Evolutionary conservation across 805 yeast species (phyloP), one percentile per base, ranked within the genome.

Genomic region (Cyberlindnera euphorbiae): DNA sequence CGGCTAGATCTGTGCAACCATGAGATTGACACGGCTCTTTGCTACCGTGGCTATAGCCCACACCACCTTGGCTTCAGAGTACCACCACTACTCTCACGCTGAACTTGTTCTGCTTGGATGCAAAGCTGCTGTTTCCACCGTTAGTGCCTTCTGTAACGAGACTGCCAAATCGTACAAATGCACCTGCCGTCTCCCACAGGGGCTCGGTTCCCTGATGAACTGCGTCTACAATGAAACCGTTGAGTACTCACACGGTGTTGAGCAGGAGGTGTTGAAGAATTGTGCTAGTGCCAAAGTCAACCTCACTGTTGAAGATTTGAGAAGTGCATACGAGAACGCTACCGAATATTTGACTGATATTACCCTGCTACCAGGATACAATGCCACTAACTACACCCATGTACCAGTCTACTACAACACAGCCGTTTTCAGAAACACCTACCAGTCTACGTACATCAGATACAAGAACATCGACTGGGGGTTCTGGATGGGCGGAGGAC

Each of bases 401-500:
- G 50, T 49, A 35, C 77, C 77, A 11, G 64, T 66, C 12, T 41
- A 51, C 26, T 47, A 62, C 31, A 38, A 49, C 11, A 44, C 60
- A 26, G 49, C 50, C 29, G 30, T 32, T 6, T 63, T 61, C 43
- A 13, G 29, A 2, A 45, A 48, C 12, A 49, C 53, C 13, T 59
- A 49, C 39, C 17, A 24, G 3, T 51, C 65, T 8, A 44, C 47
- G 27, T 41, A 45, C 16, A 38, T 44, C 24, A 59, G 71, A 50
- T 64, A 41, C 32, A 50, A 55, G 12, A 68, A 66, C 40, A 31
- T 53, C 6, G 65, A 63, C 36, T 58, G 58, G 16, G 70, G 79
- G 3, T 62, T 72, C 19, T 63, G 57, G 40, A 56, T 69, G 49
- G 81, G 74, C 28, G 58, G 66, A 11, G 75, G 66, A 2, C 44